Percentiles rank a stretch among this genome's conserved stretches.
phyloP scores from a whole-genome alignment of 2,329 filamentous ascomycete genomes.

The Incumbomyces delicatus region DNA sequence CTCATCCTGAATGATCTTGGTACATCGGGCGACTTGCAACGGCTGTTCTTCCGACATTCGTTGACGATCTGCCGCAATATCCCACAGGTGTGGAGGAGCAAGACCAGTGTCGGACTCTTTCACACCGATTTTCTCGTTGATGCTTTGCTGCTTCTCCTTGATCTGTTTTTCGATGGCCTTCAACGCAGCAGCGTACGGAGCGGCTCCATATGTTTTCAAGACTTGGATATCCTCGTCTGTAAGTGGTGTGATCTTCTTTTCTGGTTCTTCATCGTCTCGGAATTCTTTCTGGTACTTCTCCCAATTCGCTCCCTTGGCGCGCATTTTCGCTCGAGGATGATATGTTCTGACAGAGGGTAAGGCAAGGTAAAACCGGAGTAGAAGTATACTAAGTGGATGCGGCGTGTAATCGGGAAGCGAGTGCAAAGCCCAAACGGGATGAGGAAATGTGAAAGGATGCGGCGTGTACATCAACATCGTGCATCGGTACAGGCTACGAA shows the following conservation, averaged over 20 bases:
- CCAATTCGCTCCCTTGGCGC: conserved; percentile 88
- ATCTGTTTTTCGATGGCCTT: conserved; percentile 99
- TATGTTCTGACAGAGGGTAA: too few species aligned
- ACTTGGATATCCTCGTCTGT: conserved; percentile 99
- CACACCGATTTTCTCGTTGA: conserved; percentile 91
- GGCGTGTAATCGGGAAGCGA: too few species aligned
- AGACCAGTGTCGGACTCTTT: conserved; percentile 94
- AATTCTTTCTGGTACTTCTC: conserved; percentile 98
- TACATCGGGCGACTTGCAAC: conserved; percentile 92
- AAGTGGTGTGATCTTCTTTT: conserved; percentile 98
- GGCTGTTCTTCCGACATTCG: conserved; percentile 98
- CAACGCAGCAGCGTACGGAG: conserved; percentile 83
- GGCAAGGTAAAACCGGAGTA: too few species aligned
- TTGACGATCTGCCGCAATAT: conserved; percentile 93
- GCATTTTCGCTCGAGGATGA: background rate
- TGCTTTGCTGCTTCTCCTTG: conserved; percentile 96
- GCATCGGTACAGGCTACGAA: too few species aligned
- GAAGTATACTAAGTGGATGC: too few species aligned
- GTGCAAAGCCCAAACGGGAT: too few species aligned
- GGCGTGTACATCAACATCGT: too few species aligned
- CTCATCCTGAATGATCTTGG: conserved; percentile 96
- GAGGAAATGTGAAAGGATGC: too few species aligned
- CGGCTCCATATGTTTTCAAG: conserved; percentile 95
- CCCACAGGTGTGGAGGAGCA: conserved; percentile 96
- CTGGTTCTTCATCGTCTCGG: conserved; percentile 90